Evolutionary conservation across 163 green algal species (phyloP).

Genomic region (Scenedesmus sp.): DNA sequence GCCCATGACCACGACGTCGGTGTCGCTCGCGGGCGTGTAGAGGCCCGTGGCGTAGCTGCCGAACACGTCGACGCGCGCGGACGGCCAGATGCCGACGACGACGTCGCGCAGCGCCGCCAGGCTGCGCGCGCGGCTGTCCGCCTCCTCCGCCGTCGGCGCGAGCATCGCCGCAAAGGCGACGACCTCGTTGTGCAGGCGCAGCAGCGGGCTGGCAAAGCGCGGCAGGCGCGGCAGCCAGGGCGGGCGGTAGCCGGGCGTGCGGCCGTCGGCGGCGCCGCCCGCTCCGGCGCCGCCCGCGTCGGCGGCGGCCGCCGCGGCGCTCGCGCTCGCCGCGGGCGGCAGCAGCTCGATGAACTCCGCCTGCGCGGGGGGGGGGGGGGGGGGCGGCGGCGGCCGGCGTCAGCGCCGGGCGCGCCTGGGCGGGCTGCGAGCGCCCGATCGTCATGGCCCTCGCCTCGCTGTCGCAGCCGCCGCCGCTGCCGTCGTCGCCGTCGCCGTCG

Average conservation of each 20-base stretch:
- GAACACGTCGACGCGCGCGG: slow-evolving; percentile 30
- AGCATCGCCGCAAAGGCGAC: slow-evolving; percentile 41
- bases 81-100: slow-evolving; percentile 25
- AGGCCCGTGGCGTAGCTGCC: slow-evolving; percentile 44
- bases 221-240: slow-evolving; percentile 33
- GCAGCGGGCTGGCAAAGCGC: slow-evolving; percentile 2
- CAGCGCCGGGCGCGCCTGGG: no score
- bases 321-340: background rate
- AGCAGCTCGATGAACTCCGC: slow-evolving; percentile 29
- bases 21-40: slow-evolving; percentile 46
- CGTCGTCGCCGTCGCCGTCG: no score
- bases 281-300: background rate
- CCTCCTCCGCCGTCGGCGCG: slow-evolving; percentile 36
- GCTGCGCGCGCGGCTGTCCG: slow-evolving; percentile 1
- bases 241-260: slow-evolving; percentile 34
- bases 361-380: no score
- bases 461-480: no score
- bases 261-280: background rate
- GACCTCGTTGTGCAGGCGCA: slow-evolving; percentile 46
- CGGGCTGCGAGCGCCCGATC: no score
- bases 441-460: no score
- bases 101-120: slow-evolving; percentile 26
- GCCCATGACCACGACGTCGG: slow-evolving; percentile 36
- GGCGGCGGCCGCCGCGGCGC: background rate
- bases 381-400: no score